Base-by-base conservation (phyloP, 1,139 yeast genomes). In the Geotrichum bryndzae region DNA sequence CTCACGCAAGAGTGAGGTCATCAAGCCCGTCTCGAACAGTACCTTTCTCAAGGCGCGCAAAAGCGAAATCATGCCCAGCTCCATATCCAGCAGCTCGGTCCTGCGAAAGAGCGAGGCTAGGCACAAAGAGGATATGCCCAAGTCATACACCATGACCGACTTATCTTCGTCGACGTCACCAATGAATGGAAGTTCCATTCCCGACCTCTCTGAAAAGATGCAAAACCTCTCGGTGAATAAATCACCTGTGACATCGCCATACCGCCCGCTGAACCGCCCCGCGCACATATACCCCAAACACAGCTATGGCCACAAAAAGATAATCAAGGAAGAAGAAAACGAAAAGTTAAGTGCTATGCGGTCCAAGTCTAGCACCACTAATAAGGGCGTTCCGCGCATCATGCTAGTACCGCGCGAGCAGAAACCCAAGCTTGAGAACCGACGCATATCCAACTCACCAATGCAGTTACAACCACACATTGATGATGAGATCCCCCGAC, bases 401-500 rank as follows among this genome's bases (percentile, higher is more conserved):
- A 50, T 61, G 8, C 52, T 61, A 3, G 58, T 59, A 2, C 61
- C 63, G 2, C 45, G 45, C 18, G 45, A 38, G 6, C 15, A 11
- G 18, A 54, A n/a, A 33, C 25, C 11, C 45, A 53, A 15, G 41
- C 52, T 22, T 8, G 38, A 27, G 33, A 51, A 27, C 31, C 56
- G 50, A 13, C 45, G 45, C 18, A 13, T 38, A 38, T 38, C 45
- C 18, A 38, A 38, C 45, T 38, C 45, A 6, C 45, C 45, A 5
- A 38, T 38, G 45, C 45, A 38, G 45, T 13, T 38, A 18, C 45
- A 38, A 5, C 15, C 51, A 29, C 25, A 10, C 41, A 51, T 13
- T 27, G 46, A 33, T 2, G 45, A 38, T 13, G 68, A 67, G 53
- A 60, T 67, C 55, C 64, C 60, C 10, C 65, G 60, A 6, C 61